A percentile compares a stretch with the other conserved stretches of the same genome.
Conservation (phyloP, 768 basidiomycete genomes). For the Termitomyces sp. region DNA sequence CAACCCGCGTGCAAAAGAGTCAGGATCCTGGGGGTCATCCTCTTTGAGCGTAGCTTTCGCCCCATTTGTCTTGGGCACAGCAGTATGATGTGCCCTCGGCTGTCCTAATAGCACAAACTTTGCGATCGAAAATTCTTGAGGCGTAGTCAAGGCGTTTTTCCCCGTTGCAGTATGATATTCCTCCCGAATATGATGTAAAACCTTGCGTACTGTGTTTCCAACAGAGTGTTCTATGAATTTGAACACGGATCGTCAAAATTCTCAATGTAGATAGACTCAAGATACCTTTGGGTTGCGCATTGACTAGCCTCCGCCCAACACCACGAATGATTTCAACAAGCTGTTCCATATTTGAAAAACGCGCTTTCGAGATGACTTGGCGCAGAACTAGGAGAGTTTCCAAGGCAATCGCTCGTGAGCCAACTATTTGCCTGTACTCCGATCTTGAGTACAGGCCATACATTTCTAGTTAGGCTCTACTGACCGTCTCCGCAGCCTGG, state of each 20-base stretch:
- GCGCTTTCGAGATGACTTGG: constrained; percentile 84
- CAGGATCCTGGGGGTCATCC: constrained; percentile 71
- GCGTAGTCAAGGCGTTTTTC: constrained; percentile 30
- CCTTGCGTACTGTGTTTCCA: constrained; percentile 90
- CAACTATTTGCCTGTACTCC: constrained; percentile 77
- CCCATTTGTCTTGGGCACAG: constrained; percentile 39
- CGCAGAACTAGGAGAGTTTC: constrained; percentile 88
- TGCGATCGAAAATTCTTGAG: constrained; percentile 63
- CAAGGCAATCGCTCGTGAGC: constrained; percentile 83
- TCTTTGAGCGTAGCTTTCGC: constrained; percentile 58
- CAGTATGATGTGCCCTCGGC: constrained; percentile 47
- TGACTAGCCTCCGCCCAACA: constrained; percentile 77
- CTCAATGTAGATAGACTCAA: constrained; percentile 2
- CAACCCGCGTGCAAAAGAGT: constrained; percentile 70
- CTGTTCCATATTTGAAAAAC: constrained; percentile 84
- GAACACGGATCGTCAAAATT: neutral
- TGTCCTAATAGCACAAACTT: constrained; percentile 83
- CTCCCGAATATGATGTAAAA: constrained; percentile 91
- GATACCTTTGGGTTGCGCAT: constrained; percentile 93
- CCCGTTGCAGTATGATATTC: constrained; percentile 85
- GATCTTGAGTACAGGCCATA: neutral
- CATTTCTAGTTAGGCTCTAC: constrained; percentile 22
- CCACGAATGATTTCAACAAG: constrained; percentile 73
- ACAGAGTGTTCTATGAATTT: constrained; percentile 77
- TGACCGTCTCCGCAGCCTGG: constrained; percentile 69